Conservation (phyloP, 495 filamentous ascomycete species). For the Chaetomidium leptoderma region DNA sequence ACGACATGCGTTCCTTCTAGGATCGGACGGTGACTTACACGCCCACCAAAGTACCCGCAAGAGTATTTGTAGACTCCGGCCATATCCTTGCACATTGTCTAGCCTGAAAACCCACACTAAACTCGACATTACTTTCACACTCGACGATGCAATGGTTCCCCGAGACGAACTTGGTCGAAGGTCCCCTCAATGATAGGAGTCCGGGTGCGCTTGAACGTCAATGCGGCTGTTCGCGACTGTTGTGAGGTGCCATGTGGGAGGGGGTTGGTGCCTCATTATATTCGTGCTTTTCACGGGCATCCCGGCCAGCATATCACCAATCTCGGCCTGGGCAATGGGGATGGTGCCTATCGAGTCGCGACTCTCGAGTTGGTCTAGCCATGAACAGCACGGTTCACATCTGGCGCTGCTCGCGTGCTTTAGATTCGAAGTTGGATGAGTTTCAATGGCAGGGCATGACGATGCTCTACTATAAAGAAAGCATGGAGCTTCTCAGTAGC, state of each 20-base stretch:
- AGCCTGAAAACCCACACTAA: not conserved
- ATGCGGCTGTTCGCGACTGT: not conserved
- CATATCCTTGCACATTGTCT: not conserved
- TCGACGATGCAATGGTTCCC: not conserved
- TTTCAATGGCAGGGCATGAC: too few relatives aligned
- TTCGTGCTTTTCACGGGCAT: too few relatives aligned
- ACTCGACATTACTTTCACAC: not conserved
- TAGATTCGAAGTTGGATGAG: too few relatives aligned
- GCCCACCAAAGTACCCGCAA: not conserved
- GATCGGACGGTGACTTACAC: conserved; percentile 2
- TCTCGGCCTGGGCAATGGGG: too few relatives aligned
- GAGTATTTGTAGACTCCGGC: not conserved
- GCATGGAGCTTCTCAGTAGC: too few relatives aligned
- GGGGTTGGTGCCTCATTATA: not conserved
- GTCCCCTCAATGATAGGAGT: not conserved
- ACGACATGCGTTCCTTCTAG: conserved; percentile 13
- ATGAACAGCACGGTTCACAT: too few relatives aligned
- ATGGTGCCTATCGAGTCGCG: too few relatives aligned
- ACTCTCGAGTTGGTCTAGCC: too few relatives aligned
- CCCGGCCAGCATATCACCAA: not conserved
- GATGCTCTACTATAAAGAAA: too few relatives aligned
- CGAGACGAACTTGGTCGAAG: not conserved
- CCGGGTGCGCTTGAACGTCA: not conserved
- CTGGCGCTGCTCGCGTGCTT: too few relatives aligned
- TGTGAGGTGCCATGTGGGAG: not conserved